Evolutionary conservation across 495 filamentous ascomycete genomes (phyloP), one percentile per base, ranked within the genome.

Genomic region (Aspergillus baeticus): DNA sequence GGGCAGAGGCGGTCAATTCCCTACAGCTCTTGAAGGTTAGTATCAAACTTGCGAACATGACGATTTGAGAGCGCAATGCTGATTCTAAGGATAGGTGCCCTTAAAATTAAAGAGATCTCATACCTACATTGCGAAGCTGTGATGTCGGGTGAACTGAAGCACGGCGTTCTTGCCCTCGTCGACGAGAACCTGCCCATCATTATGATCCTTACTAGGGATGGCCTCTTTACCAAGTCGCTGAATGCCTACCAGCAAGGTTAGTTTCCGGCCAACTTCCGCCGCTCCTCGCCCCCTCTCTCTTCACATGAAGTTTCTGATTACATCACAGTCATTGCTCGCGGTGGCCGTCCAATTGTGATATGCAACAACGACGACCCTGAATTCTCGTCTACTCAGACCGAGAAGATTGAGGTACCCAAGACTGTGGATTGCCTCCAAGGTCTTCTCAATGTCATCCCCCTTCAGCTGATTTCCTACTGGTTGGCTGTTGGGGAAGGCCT

Each of bases 21-120:
- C 94, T 46, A 98, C 94, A 63, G 94, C 94, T 17, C 86, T 98
- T 38, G 94, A 98, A 78, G 94, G 94, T 84, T 59, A 69, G 78
- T 55, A 23, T 26, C 20, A 35, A 2, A 18, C 10, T 1, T 23
- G 0, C 35, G 36, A 21, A 17, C 31, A 10, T 11, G 3, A 35
- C 5, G 22, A 3, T 14, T 23, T 17, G 2, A 3, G n/a, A 39
- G 10, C 36, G 10, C 11, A 7, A 10, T 20, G 31, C 66, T 71
- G 46, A 68, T 18, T 38, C 10, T 5, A 46, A 10, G 55, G 44
- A 47, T 51, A 85, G 83, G 84, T 69, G 94, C 94, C 44, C 81
- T 98, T 34, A 98, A 98, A 80, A 98, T 98, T 69, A 98, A 98
- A 83, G 94, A 98, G 77, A 98, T 98, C 62, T 98, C 94, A 42